Conservation (phyloP, 2,329 filamentous ascomycete species). For the Aspergillus pseudoviridinutans region DNA sequence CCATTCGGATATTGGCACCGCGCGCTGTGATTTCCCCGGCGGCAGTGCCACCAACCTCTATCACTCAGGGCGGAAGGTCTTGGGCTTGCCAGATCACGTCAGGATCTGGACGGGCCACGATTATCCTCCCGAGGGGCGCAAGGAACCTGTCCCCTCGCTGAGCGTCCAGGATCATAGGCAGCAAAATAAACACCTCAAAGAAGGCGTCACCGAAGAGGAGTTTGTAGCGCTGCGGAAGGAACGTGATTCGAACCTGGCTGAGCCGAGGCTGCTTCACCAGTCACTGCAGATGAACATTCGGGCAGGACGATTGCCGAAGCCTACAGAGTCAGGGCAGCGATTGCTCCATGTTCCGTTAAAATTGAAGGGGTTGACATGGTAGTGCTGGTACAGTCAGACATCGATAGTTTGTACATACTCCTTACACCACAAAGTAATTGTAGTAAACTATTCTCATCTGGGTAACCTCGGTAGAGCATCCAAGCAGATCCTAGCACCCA, state of each 20-base stretch:
- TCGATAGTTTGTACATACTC: neutral
- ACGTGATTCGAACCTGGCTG: slow-evolving; percentile 43
- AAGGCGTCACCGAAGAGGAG: slow-evolving; percentile 40
- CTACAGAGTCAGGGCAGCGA: slow-evolving; percentile 18
- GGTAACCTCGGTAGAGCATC: no score
- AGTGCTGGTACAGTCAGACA: neutral
- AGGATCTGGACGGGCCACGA: slow-evolving; percentile 56
- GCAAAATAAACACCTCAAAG: slow-evolving; percentile 48
- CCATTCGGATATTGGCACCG: slow-evolving; percentile 50
- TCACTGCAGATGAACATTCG: slow-evolving; percentile 53
- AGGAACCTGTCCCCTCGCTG: slow-evolving; percentile 37
- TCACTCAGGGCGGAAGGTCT: slow-evolving; percentile 41
- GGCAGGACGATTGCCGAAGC: slow-evolving; percentile 42
- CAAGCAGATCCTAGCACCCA: no score
- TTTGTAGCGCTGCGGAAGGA: slow-evolving; percentile 44
- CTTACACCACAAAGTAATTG: no score
- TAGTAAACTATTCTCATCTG: no score
- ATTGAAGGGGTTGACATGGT: slow-evolving; percentile 21
- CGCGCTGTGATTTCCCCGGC: slow-evolving; percentile 54
- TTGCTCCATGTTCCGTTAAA: slow-evolving; percentile 31
- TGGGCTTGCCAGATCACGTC: slow-evolving; percentile 41
- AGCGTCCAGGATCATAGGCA: slow-evolving; percentile 47
- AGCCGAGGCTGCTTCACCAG: slow-evolving; percentile 49
- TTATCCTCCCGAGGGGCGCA: slow-evolving; percentile 43
- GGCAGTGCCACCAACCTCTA: slow-evolving; percentile 46